phyloP scores from a whole-genome alignment of 352 stramenopile species.

The Pythium folliculosum region DNA sequence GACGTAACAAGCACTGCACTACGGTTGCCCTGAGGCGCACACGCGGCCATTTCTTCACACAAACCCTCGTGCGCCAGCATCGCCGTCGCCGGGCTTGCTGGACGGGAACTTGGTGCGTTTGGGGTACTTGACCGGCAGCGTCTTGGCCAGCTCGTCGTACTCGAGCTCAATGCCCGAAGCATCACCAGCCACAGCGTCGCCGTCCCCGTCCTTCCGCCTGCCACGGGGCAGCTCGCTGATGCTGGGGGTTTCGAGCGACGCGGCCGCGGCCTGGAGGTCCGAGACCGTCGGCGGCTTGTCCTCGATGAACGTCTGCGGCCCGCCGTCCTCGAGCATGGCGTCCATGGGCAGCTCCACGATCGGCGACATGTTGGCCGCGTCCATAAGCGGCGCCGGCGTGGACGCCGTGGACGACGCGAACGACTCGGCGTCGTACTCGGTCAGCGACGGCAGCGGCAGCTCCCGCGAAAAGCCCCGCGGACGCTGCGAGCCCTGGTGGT shows the following conservation, averaged over 20 bases:
- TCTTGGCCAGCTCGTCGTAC: conserved; percentile 18
- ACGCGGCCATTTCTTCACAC: too few relatives aligned
- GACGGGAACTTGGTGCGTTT: conserved; percentile 18
- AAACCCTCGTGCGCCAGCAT: neutral
- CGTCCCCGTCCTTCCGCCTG: neutral
- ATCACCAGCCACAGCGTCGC: conserved; percentile 13
- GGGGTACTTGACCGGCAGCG: conserved; percentile 23
- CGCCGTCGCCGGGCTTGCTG: neutral
- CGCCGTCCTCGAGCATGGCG: conserved; percentile 50
- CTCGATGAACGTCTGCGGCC: conserved; percentile 34
- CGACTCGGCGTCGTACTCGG: conserved; percentile 52
- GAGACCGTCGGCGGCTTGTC: conserved; percentile 23
- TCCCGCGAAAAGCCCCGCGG: conserved; percentile 34
- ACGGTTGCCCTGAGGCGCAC: too few relatives aligned
- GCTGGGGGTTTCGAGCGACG: neutral
- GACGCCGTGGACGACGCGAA: conserved; percentile 34
- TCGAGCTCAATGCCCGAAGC: conserved; percentile 9
- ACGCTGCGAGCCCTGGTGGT: conserved; percentile 34
- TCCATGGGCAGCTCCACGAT: conserved; percentile 50
- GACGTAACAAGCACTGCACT: too few relatives aligned
- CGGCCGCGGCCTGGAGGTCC: conserved; percentile 6
- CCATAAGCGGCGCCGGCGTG: conserved; percentile 36
- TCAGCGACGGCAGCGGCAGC: conserved; percentile 56
- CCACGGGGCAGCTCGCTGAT: conserved; percentile 7
- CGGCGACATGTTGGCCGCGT: conserved; percentile 45